Evolutionary conservation across 306 rosid species (phyloP).

Genomic region (Pterocarpus macrocarpus): DNA sequence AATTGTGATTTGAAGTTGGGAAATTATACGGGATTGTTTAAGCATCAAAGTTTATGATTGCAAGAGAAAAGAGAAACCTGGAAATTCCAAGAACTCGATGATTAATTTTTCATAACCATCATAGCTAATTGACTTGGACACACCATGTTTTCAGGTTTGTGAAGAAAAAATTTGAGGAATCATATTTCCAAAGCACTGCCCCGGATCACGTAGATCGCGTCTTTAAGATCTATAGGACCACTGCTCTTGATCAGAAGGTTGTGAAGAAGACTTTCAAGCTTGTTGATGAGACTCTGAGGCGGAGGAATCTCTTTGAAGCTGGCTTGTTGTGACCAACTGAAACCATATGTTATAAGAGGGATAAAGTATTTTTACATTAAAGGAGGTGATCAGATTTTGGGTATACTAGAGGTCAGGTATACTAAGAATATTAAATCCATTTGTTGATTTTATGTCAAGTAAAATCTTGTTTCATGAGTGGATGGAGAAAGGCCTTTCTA

Average conservation of each 20-base stretch:
- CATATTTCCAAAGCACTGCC: slow-evolving; percentile 92
- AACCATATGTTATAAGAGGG: slow-evolving; percentile 7
- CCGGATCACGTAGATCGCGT: slow-evolving; percentile 92
- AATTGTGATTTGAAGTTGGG: background rate
- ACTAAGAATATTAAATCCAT: slow-evolving; percentile 42
- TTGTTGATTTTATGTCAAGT: slow-evolving; percentile 60
- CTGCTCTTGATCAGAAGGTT: slow-evolving; percentile 98
- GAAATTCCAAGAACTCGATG: background rate
- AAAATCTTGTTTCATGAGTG: slow-evolving; percentile 43
- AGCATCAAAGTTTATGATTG: background rate
- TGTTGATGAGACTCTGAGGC: slow-evolving; percentile 91
- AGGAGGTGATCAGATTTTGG: slow-evolving; percentile 48
- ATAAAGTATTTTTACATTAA: slow-evolving; percentile 26
- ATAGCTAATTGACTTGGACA: background rate
- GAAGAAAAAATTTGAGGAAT: slow-evolving; percentile 95
- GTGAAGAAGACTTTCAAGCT: slow-evolving; percentile 99
- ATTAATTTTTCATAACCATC: background rate
- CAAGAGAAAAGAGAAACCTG: background rate
- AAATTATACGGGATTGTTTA: background rate
- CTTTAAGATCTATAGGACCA: slow-evolving; percentile 90
- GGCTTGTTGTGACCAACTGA: slow-evolving; percentile 81
- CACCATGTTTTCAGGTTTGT: slow-evolving; percentile 70
- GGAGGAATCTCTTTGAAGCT: slow-evolving; percentile 94
- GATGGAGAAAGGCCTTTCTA: background rate
- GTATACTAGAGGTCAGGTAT: slow-evolving; percentile 31